A percentile compares a stretch with the other conserved stretches of the same genome.
Conservation (phyloP, 148 eudicot species). For the Fagopyrum homotropicum region DNA sequence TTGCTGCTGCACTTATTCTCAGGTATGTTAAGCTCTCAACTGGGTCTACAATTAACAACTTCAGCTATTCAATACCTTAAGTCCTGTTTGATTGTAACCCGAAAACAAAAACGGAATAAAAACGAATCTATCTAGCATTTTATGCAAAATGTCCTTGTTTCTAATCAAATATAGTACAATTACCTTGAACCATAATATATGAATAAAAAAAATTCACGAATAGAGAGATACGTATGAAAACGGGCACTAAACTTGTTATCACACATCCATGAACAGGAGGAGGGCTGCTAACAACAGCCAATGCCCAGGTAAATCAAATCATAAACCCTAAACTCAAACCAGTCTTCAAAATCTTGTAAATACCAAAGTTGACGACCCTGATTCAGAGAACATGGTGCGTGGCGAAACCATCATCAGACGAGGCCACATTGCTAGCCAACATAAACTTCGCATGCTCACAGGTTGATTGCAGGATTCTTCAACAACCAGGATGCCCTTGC, state of each 20-base stretch:
- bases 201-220: no score
- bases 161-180: no score
- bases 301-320: not conserved
- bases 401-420: constrained; percentile 67
- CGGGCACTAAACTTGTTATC: not conserved
- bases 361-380: not conserved
- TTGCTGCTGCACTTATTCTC: not conserved
- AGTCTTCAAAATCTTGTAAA: not conserved
- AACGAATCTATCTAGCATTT: no score
- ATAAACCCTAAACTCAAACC: not conserved
- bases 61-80: not conserved
- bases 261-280: not conserved
- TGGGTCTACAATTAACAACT: not conserved
- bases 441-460: constrained; percentile 61
- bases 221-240: no score
- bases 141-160: no score
- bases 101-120: no score
- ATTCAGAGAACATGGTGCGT: constrained; percentile 80
- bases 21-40: not conserved
- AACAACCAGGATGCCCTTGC: not conserved
- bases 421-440: constrained; percentile 32
- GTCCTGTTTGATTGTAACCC: no score
- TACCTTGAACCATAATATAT: no score
- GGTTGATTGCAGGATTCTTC: constrained; percentile 52
- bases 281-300: not conserved